A percentile compares a stretch with the other conserved stretches of the same genome.
These are phyloP conservation scores for Gloeophyllum trabeum DNA, from an alignment of 768 basidiomycete species.

Conservation along the genomic window DNA sequence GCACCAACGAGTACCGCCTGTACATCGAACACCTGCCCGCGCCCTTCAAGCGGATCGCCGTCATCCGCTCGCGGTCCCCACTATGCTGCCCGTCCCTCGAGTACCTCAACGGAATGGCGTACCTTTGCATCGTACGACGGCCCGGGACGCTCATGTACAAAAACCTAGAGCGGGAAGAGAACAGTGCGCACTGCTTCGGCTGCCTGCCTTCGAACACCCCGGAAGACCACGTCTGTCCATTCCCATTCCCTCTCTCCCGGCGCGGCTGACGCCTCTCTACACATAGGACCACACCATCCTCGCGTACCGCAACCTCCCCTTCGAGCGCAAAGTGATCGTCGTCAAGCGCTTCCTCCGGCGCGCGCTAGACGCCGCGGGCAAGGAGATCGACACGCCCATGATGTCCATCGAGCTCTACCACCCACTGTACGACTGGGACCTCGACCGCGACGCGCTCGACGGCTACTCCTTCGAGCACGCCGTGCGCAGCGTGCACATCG, in stretches of 20 bases:
- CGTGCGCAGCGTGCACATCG: neutral
- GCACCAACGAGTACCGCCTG: constrained; percentile 24
- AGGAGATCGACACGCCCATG: too few relatives aligned
- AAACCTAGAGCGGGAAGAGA: constrained; percentile 24
- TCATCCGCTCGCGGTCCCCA: constrained; percentile 23
- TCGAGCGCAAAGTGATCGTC: constrained; percentile 4
- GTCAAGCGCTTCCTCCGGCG: too few relatives aligned
- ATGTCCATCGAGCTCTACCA: neutral
- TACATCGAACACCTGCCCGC: constrained; percentile 21
- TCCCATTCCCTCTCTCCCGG: neutral
- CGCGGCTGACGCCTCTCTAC: neutral
- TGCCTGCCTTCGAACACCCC: constrained; percentile 10
- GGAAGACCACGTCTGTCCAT: constrained; percentile 2
- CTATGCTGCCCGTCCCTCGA: constrained; percentile 27
- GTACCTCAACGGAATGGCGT: constrained; percentile 25
- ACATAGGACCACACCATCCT: constrained; percentile 6
- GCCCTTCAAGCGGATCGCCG: constrained; percentile 28
- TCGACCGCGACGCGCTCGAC: neutral
- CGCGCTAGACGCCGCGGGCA: too few relatives aligned
- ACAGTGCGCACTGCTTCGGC: constrained; percentile 25
- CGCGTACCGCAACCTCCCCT: constrained; percentile 5
- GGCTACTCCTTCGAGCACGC: neutral
- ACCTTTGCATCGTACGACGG: constrained; percentile 27
- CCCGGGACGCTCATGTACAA: constrained; percentile 26
- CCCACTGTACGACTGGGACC: neutral